Evolutionary conservation across 192 early-diverging fungal genomes (phyloP), one percentile per base, ranked within the genome.

Genomic region (Backusella tuberculispora): DNA sequence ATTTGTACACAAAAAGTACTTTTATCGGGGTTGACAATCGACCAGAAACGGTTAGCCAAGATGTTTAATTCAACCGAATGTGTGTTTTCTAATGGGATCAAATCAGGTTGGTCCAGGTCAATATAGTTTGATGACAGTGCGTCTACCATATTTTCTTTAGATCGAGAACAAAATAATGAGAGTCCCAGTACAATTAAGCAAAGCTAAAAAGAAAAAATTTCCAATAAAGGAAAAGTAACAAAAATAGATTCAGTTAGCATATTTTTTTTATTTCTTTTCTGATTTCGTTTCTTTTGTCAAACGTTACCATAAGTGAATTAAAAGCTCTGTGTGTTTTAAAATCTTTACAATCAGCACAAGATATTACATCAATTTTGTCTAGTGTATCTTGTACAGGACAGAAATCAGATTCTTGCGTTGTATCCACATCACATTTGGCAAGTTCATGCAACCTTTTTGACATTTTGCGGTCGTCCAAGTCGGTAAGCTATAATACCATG

Each of bases 241-340:
- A 19, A 38, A n/a, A n/a, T n/a, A n/a, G n/a, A n/a, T n/a, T n/a
- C n/a, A n/a, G n/a, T n/a, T n/a, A n/a, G n/a, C n/a, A n/a, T n/a
- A n/a, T n/a, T 37, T 21, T 43, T 56, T 21, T 26, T 26, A 10
- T 24, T 56, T 24, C 21, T 3, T 56, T 10, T 56, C n/a, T n/a
- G n/a, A n/a, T n/a, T n/a, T n/a, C n/a, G n/a, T 4, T 24, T 24
- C 1, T 24, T 56, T 56, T 56, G 19, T 1, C 21, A 56, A 26
- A 56, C 50, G 14, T 72, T 80, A 80, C 78, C 74, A 80, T 29
- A 7, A 80, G 29, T 15, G 74, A 74, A 42, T 72, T 76, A 8
- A 71, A 45, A 4, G 73, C 69, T 34, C 78, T 69, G 64, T 80
- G 78, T 7, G 78, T 80, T 43, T 80, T 80, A 17, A 80, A 76